Conservation (phyloP, 2,329 filamentous ascomycete species). For the Penicillium concentricum region DNA sequence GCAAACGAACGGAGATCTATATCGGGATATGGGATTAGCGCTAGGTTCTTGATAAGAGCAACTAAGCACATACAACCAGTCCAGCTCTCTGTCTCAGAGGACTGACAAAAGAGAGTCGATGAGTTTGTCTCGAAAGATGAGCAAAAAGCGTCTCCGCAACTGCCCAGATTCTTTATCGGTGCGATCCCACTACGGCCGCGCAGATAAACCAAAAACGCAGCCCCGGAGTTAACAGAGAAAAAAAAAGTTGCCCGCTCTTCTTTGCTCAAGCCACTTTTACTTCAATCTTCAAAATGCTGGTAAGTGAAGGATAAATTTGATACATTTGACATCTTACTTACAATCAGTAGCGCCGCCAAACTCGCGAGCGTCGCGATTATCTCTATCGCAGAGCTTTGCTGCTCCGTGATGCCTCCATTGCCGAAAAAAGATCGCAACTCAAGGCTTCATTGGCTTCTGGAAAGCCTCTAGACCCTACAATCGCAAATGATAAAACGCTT, state of each 20-base stretch:
- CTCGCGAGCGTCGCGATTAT: conserved; percentile 78
- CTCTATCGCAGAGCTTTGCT: conserved; percentile 86
- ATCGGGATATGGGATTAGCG: conserved; percentile 7
- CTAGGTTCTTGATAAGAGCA: background rate
- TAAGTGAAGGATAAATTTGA: conserved; percentile 16
- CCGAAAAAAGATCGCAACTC: conserved; percentile 84
- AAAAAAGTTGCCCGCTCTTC: conserved; percentile 38
- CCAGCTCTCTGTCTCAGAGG: conserved; percentile 24
- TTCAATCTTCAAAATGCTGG: conserved; percentile 31
- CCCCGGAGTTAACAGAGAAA: conserved; percentile 33
- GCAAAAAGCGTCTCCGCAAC: conserved; percentile 26
- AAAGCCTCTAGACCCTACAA: conserved; percentile 75
- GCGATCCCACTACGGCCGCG: conserved; percentile 35
- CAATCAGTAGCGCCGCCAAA: conserved; percentile 62
- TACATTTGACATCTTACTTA: background rate
- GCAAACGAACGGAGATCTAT: conserved; percentile 27
- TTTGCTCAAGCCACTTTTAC: conserved; percentile 8
- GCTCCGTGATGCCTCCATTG: conserved; percentile 86
- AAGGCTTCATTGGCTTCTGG: conserved; percentile 84
- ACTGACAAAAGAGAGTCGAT: conserved; percentile 25
- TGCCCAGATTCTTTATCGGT: conserved; percentile 28
- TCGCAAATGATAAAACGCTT: conserved; percentile 82
- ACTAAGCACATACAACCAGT: conserved; percentile 19
- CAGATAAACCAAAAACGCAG: conserved; percentile 27
- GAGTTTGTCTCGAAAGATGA: conserved; percentile 13